Evolutionary conservation across 306 rosid genomes (phyloP).

Genomic region (Cucurbita ficifolia): DNA sequence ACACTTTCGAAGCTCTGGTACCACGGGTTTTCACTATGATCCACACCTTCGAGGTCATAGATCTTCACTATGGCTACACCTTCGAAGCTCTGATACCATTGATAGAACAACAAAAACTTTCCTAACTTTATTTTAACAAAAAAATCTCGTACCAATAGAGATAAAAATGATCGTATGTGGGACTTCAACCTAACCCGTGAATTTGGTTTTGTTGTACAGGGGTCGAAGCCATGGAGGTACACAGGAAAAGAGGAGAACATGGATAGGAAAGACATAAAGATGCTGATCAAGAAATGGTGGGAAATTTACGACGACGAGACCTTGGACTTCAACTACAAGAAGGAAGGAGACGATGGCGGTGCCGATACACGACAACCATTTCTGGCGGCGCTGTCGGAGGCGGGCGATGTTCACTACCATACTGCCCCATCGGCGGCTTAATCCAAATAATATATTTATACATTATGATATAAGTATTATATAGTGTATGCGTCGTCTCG

Average conservation of each 20-base stretch:
- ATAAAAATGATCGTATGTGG: too few species aligned
- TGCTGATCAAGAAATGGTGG: conserved; percentile 65
- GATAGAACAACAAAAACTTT: too few species aligned
- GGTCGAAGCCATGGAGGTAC: conserved; percentile 88
- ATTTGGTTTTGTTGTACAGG: conserved; percentile 33
- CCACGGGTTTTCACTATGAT: too few species aligned
- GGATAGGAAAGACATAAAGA: conserved; percentile 67
- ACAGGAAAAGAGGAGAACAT: conserved; percentile 64
- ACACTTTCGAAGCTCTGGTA: too few species aligned
- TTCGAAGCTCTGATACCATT: too few species aligned
- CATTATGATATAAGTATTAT: too few species aligned
- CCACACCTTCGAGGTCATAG: too few species aligned
- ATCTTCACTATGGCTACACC: too few species aligned
- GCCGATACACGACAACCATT: not conserved
- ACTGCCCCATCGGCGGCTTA: conserved; percentile 20
- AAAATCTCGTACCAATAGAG: too few species aligned
- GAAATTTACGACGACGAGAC: conserved; percentile 60
- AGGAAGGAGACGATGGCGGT: not conserved
- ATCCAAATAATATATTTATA: too few species aligned
- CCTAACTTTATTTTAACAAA: too few species aligned
- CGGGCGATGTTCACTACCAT: conserved; percentile 3
- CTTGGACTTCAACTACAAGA: conserved; percentile 21
- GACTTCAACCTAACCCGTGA: too few species aligned
- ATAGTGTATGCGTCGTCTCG: not conserved
- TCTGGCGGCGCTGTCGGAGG: conserved; percentile 4